These are phyloP conservation scores for Clitopilus passeckerianus DNA, from an alignment of 768 basidiomycete genomes.

Conservation along the genomic window DNA sequence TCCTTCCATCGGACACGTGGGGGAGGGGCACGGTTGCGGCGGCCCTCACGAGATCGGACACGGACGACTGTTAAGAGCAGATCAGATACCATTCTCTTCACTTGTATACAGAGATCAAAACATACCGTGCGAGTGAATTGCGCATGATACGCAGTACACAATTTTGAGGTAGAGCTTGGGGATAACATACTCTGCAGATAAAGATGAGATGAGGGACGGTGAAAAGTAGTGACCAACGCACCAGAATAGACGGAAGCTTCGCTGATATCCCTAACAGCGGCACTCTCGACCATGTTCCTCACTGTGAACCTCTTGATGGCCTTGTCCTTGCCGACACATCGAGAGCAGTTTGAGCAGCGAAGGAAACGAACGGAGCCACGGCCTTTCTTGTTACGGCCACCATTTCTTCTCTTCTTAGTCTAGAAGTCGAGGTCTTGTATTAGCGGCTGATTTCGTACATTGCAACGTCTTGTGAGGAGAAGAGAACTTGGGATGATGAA, in stretches of 20 bases:
- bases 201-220: not conserved
- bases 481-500: not conserved
- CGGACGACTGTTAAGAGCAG: constrained; percentile 70
- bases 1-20: constrained; percentile 95
- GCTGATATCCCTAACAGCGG: constrained; percentile 94
- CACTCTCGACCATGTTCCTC: constrained; percentile 99
- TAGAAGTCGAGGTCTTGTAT: constrained; percentile 24
- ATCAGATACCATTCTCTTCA: not conserved
- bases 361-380: constrained; percentile 94
- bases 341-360: constrained; percentile 99
- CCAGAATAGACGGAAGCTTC: constrained; percentile 93
- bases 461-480: constrained; percentile 9
- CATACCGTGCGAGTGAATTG: constrained; percentile 97
- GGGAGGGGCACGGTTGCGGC: constrained; percentile 96
- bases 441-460: constrained; percentile 10
- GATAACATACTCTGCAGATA: constrained; percentile 79
- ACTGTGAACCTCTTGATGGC: constrained; percentile 99
- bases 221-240: constrained; percentile 30
- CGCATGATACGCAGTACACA: constrained; percentile 97
- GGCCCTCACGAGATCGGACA: constrained; percentile 92
- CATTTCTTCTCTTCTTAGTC: constrained; percentile 99
- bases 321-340: constrained; percentile 98
- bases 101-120: constrained; percentile 5
- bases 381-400: constrained; percentile 98
- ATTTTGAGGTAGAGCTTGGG: constrained; percentile 99